Evolutionary conservation across 441 rosid genomes (phyloP).

Genomic region (Omphalea diandra): DNA sequence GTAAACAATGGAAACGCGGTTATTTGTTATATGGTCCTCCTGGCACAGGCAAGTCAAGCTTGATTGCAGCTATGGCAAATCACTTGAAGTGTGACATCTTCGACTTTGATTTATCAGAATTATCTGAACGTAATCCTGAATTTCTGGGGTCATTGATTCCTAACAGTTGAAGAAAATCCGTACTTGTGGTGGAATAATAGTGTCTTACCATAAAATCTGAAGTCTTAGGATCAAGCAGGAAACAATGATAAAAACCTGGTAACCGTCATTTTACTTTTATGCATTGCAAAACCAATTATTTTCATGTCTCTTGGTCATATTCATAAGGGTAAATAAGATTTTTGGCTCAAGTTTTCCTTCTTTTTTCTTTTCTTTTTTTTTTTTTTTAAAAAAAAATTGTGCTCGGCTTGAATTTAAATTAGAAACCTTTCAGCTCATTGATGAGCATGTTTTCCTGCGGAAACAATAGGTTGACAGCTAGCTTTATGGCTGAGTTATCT

Average conservation of each 20-base stretch:
- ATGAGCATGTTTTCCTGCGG: no score
- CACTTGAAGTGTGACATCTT: conserved; percentile 32
- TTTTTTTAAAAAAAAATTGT: no score
- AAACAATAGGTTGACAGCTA: no score
- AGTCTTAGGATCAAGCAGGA: neutral
- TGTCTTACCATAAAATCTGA: conserved; percentile 23
- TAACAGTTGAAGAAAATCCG: conserved; percentile 14
- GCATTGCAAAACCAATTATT: neutral
- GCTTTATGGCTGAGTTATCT: no score
- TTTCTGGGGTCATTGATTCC: conserved; percentile 18
- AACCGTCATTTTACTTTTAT: neutral
- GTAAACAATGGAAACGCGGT: conserved; percentile 29
- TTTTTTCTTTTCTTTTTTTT: no score
- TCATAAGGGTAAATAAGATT: no score
- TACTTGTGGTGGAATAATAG: conserved; percentile 26
- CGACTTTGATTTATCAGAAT: conserved; percentile 23
- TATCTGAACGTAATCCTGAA: conserved; percentile 2
- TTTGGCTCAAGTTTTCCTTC: no score
- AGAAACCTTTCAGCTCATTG: no score
- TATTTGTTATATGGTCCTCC: conserved; percentile 31
- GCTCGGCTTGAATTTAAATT: no score
- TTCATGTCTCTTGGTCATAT: no score
- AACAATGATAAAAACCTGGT: conserved; percentile 1
- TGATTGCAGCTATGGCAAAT: conserved; percentile 33
- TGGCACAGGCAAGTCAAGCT: conserved; percentile 31